Percentiles rank a stretch among this genome's conserved stretches.
Evolutionary conservation across 768 basidiomycete species (phyloP).

Genomic region (Suillus alpinus): DNA sequence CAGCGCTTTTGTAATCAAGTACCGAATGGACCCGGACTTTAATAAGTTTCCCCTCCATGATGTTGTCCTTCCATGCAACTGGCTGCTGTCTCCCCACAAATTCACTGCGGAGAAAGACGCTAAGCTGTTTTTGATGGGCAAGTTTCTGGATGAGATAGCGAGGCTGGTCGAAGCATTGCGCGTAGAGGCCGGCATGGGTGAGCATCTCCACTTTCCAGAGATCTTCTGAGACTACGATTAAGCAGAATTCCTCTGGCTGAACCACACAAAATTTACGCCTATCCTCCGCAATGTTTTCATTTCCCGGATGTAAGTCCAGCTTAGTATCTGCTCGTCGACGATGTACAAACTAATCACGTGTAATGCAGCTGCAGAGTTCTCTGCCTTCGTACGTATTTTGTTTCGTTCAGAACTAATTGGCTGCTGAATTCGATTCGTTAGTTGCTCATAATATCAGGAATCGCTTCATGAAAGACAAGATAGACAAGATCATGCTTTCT

Average conservation of each 20-base stretch:
- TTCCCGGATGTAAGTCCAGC: slow-evolving; percentile 43
- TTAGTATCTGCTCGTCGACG: not conserved
- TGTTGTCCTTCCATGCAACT: slow-evolving; percentile 52
- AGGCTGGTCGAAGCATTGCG: slow-evolving; percentile 29
- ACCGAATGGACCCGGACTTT: slow-evolving; percentile 15
- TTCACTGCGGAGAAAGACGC: slow-evolving; percentile 13
- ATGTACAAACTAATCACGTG: not conserved
- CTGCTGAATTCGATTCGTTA: slow-evolving; percentile 3
- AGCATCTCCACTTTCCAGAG: slow-evolving; percentile 1
- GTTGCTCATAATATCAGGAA: slow-evolving; percentile 34
- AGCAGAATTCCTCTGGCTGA: slow-evolving; percentile 4
- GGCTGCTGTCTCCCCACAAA: slow-evolving; percentile 34
- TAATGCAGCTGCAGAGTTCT: slow-evolving; percentile 43
- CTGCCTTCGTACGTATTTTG: slow-evolving; percentile 41
- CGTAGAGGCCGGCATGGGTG: slow-evolving; percentile 27
- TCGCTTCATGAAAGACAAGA: not conserved
- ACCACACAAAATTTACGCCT: slow-evolving; percentile 13
- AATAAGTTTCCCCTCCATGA: slow-evolving; percentile 34
- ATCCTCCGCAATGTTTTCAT: slow-evolving; percentile 38
- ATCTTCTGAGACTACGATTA: not conserved
- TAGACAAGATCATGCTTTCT: slow-evolving; percentile 9
- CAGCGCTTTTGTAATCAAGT: slow-evolving; percentile 37
- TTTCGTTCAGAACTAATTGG: not conserved
- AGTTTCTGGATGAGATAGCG: slow-evolving; percentile 19
- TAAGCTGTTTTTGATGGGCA: not conserved